These are phyloP conservation scores for Ormosia semicastrata DNA, from an alignment of 306 rosid genomes.

Conservation along the genomic window DNA sequence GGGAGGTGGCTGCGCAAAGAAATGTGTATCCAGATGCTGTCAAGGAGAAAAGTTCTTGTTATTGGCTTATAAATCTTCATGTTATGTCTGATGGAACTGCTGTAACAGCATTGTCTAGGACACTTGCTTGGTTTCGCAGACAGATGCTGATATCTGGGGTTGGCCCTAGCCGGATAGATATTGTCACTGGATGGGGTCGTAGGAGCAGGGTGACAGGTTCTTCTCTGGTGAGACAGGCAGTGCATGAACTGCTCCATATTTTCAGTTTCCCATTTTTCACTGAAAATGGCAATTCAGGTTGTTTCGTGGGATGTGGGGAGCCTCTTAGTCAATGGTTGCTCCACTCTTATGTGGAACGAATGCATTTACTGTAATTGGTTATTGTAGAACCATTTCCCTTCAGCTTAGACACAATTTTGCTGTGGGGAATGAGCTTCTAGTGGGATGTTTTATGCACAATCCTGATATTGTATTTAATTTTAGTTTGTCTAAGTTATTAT, in stretches of 20 bases:
- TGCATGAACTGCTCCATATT: conserved; percentile 63
- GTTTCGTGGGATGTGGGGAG: conserved; percentile 91
- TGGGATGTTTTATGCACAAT: conserved; percentile 14
- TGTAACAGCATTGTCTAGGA: conserved; percentile 81
- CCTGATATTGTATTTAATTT: conserved; percentile 16
- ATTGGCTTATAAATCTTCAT: conserved; percentile 96
- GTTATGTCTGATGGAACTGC: conserved; percentile 98
- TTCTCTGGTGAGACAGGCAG: conserved; percentile 84
- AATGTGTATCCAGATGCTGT: conserved; percentile 90
- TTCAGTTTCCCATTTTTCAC: conserved; percentile 87
- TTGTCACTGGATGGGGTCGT: conserved; percentile 96
- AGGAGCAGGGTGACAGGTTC: conserved; percentile 86
- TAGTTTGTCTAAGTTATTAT: conserved; percentile 14
- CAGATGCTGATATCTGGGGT: conserved; percentile 75
- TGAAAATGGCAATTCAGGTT: conserved; percentile 87
- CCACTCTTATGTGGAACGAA: conserved; percentile 81
- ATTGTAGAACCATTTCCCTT: conserved; percentile 15
- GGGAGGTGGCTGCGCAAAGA: conserved; percentile 89
- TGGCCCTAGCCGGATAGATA: conserved; percentile 79
- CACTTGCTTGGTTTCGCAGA: conserved; percentile 84
- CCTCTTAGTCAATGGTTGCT: conserved; percentile 81
- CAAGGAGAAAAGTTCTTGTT: conserved; percentile 74
- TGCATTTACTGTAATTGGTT: conserved; percentile 74
- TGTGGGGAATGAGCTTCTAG: conserved; percentile 24
- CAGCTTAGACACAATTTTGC: conserved; percentile 44